phyloP scores from a whole-genome alignment of 768 basidiomycete genomes.

The Mycena amicta region DNA sequence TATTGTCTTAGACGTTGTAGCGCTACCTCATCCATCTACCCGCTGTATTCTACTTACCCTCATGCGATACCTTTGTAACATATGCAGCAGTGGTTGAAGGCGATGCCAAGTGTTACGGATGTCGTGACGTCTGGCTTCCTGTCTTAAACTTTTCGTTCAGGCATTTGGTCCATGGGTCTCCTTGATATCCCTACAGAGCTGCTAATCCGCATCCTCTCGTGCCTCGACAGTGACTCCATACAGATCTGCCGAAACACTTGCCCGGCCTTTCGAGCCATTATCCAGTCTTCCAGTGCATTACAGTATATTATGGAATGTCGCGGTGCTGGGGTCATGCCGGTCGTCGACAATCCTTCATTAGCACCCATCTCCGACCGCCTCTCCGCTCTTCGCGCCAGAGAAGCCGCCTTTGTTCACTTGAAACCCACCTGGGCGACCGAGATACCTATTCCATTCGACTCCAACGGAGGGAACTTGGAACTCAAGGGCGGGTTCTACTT shows the following conservation, averaged over 20 bases:
- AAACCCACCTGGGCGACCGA: constrained; percentile 4
- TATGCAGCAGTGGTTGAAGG: no score
- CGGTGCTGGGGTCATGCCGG: background rate
- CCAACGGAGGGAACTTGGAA: background rate
- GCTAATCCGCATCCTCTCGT: background rate
- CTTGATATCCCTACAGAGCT: background rate
- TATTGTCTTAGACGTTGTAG: constrained; percentile 1
- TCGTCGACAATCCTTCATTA: constrained; percentile 1
- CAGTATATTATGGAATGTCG: background rate
- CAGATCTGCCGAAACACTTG: background rate
- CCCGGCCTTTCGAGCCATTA: background rate
- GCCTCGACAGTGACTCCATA: background rate
- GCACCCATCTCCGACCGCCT: constrained; percentile 4
- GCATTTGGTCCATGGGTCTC: background rate
- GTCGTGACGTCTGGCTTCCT: no score
- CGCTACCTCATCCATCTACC: background rate
- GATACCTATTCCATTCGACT: background rate
- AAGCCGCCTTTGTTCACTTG: background rate
- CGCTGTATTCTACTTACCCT: background rate
- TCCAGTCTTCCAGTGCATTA: constrained; percentile 1
- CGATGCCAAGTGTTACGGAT: no score
- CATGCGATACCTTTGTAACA: background rate
- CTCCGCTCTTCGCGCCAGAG: constrained; percentile 1
- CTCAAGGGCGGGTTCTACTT: background rate
- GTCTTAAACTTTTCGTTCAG: no score